phyloP scores from a whole-genome alignment of 2,329 filamentous ascomycete species.

The Aspergillus niger region DNA sequence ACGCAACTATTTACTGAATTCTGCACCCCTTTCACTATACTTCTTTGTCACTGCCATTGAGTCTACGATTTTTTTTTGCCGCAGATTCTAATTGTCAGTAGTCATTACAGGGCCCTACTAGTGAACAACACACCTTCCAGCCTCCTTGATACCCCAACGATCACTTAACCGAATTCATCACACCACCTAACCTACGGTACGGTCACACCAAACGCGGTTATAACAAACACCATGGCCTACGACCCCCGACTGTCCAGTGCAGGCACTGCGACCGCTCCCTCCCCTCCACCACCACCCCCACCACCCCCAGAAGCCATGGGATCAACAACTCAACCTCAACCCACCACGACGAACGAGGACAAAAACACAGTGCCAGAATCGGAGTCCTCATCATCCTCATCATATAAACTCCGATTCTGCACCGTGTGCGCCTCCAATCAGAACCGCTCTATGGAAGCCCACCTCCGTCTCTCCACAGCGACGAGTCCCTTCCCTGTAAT shows the following conservation, averaged over 20 bases:
- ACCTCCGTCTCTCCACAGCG: constrained; percentile 82
- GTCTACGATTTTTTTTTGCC: not conserved
- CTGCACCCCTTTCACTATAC: constrained; percentile 11
- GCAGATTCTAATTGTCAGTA: constrained; percentile 29
- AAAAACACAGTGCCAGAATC: not conserved
- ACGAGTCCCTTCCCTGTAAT: constrained; percentile 90
- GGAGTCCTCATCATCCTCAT: constrained; percentile 40
- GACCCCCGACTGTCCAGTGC: constrained; percentile 54
- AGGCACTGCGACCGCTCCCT: constrained; percentile 54
- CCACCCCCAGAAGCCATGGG: constrained; percentile 1
- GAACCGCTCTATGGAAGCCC: constrained; percentile 99
- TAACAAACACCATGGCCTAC: constrained; percentile 45
- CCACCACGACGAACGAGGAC: not conserved
- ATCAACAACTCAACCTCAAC: constrained; percentile 22
- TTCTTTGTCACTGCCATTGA: not conserved
- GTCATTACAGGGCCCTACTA: constrained; percentile 36
- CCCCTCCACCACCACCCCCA: constrained; percentile 31
- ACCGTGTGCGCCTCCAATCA: constrained; percentile 99
- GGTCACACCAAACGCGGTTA: constrained; percentile 11
- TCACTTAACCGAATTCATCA: constrained; percentile 12
- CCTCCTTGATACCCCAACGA: constrained; percentile 35
- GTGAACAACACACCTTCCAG: constrained; percentile 31
- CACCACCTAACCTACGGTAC: constrained; percentile 13
- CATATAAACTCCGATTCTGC: constrained; percentile 90
- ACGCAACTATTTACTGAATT: constrained; percentile 48